Evolutionary conservation across 331 rosid genomes (phyloP), one percentile per base, ranked within the genome.

Genomic region (Erythrophleum ivorense): DNA sequence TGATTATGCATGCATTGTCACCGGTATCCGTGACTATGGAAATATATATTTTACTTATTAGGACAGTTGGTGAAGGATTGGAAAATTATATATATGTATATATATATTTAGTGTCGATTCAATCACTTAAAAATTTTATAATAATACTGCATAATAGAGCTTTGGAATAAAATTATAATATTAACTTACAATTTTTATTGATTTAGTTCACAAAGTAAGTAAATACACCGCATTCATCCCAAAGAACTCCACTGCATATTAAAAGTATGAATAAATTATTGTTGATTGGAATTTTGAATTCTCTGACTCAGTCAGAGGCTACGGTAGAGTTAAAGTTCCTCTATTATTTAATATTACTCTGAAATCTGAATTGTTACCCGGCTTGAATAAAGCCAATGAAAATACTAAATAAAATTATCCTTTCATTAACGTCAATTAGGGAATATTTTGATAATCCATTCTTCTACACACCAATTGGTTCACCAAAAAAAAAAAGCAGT

Each of bases 241-340:
- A 48, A 48, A 48, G 40, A 2, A 48, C 15, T 48, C 0, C 52
- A 48, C 6, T 11, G 9, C 9, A 5, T 55, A n/a, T 55, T 7
- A 55, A 55, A 55, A 38, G 71, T 3, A 7, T 66, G 71, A 45
- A 38, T 43, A 36, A 68, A 68, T 68, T 68, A 68, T 68, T 68
- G 62, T 55, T 0, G 18, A 41, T 68, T 41, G 73, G 73, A 68
- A 16, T 55, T 43, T 6, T n/a, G 36, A 41, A 9, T 43, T 24
- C 29, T 43, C 73, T 68, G 73, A 68, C 73, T 43, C 15, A 19
- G 73, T 40, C 75, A 45, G 75, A 21, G 75, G 40, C 13, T 11
- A 41, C 48, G n/a, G 57, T 2, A 11, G 57, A 45, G 57, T 46
- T 71, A 71, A 71, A 71, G 59, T 71, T 71, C 2, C 3, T 19